Evolutionary conservation across 768 basidiomycete genomes (phyloP), one percentile per base, ranked within the genome.

Genomic region (Suillus fuscotomentosus): DNA sequence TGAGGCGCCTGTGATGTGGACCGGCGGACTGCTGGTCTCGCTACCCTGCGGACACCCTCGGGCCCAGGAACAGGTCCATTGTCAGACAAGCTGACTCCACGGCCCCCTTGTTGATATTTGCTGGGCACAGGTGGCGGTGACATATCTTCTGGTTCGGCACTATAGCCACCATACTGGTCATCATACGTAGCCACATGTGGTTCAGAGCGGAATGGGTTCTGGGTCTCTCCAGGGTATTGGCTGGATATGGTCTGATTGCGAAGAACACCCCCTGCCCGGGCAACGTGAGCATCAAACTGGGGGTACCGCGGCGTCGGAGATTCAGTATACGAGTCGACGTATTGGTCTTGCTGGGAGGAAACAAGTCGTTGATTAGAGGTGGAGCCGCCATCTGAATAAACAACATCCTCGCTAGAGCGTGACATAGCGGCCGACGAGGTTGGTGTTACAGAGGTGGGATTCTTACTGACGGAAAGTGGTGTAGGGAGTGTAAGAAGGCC

Each of bases 21-120:
- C 53, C 91, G 80, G 68, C 88, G 82, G 45, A 77, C 77, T 10
- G 80, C 71, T 55, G 83, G 86, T 70, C 92, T 80, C 55, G 91
- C 84, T 34, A 96, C 91, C 63, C 94, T 79, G 47, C 94, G 84
- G 34, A 95, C 94, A 61, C 90, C 89, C 20, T 91, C 88, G 10
- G 87, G 84, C 42, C 85, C 84, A 47, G 91, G 88, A 2, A 95
- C 91, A 45, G 93, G 94, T 15, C 96, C 96, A 70, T 85, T 79
- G 68, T 98, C 96, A 62, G 85, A 85, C 63, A 98, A 76, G 53
- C 88, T 88, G 56, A 97, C 83, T 27, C 95, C 94, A 13, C 91
- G 85, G n/a, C 57, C 53, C 11, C 53, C 57, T 6, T 76, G 73
- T 57, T 68, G 70, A 55, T 69, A 69, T 22, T 56, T 68, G 41